Evolutionary conservation across 768 basidiomycete species (phyloP).

Genomic region (Mycena indigotica): DNA sequence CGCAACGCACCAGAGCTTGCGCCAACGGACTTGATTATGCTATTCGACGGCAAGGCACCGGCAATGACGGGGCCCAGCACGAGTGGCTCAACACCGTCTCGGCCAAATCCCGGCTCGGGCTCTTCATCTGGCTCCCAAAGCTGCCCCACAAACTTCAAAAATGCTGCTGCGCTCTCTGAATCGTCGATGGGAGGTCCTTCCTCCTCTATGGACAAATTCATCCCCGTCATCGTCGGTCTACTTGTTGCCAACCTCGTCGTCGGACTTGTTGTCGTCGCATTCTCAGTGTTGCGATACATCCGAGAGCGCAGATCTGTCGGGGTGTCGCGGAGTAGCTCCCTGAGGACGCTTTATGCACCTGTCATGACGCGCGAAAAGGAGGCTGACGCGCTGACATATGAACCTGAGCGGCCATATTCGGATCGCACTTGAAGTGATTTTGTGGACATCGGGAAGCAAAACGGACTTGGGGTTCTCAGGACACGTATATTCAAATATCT

Average conservation of each 20-base stretch:
- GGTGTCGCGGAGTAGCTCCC: neutral
- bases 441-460: no score
- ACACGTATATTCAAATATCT: no score
- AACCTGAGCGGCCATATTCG: neutral
- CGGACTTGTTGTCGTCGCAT: neutral
- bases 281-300: slow-evolving; percentile 2
- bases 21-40: slow-evolving; percentile 1
- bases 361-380: neutral
- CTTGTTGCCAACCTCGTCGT: slow-evolving; percentile 15
- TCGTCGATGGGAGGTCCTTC: neutral
- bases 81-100: neutral
- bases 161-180: neutral
- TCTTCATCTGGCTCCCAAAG: neutral
- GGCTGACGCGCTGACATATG: neutral
- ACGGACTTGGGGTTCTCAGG: no score
- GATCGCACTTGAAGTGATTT: neutral
- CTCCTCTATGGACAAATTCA: neutral
- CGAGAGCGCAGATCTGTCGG: neutral
- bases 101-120: neutral
- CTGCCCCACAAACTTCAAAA: neutral
- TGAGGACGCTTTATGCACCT: neutral
- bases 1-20: neutral
- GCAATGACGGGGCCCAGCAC: neutral
- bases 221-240: slow-evolving; percentile 2
- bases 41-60: slow-evolving; percentile 10